A percentile compares a stretch with the other conserved stretches of the same genome.
Evolutionary conservation across 208 protist genomes (phyloP).

Genomic region (Leishmania amazonensis): DNA sequence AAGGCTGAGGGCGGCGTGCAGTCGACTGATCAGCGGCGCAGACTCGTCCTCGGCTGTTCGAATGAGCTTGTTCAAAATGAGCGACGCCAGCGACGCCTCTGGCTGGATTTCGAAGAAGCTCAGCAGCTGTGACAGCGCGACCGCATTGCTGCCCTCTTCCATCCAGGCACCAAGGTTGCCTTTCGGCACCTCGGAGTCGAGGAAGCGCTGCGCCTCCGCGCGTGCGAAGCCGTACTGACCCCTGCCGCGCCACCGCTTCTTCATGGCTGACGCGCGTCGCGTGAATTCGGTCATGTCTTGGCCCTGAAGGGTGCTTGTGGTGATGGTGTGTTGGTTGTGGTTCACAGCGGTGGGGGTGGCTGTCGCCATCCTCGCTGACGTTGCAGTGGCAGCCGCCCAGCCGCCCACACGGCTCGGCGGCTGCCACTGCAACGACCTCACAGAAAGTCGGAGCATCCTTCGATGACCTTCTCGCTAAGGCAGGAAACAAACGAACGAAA

Average conservation of each 20-base stretch:
- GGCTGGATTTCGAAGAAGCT: slow-evolving; percentile 81
- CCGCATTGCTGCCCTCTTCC: slow-evolving; percentile 67
- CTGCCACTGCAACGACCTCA: slow-evolving; percentile 7
- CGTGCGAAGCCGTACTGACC: slow-evolving; percentile 70
- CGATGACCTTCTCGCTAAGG: background rate
- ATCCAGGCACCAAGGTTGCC: slow-evolving; percentile 63
- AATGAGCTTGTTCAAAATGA: slow-evolving; percentile 68
- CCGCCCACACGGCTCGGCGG: background rate
- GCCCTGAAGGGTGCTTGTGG: background rate
- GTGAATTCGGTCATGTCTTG: background rate
- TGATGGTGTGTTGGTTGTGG: background rate
- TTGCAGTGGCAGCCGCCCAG: background rate
- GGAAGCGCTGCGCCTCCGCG: slow-evolving; percentile 73
- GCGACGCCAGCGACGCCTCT: slow-evolving; percentile 53
- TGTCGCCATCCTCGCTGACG: background rate
- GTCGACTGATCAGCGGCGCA: slow-evolving; percentile 12
- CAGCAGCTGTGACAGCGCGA: slow-evolving; percentile 74
- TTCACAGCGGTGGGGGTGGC: background rate
- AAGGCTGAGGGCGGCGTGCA: slow-evolving; percentile 46
- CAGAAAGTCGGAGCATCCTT: slow-evolving; percentile 4
- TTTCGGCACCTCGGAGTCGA: slow-evolving; percentile 81
- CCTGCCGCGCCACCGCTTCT: slow-evolving; percentile 59
- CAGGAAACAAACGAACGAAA: background rate
- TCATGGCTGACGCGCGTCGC: slow-evolving; percentile 48
- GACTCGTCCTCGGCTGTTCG: slow-evolving; percentile 57